Base-by-base conservation (phyloP, 2,329 filamentous ascomycete species). In the Onygenales sp. region DNA sequence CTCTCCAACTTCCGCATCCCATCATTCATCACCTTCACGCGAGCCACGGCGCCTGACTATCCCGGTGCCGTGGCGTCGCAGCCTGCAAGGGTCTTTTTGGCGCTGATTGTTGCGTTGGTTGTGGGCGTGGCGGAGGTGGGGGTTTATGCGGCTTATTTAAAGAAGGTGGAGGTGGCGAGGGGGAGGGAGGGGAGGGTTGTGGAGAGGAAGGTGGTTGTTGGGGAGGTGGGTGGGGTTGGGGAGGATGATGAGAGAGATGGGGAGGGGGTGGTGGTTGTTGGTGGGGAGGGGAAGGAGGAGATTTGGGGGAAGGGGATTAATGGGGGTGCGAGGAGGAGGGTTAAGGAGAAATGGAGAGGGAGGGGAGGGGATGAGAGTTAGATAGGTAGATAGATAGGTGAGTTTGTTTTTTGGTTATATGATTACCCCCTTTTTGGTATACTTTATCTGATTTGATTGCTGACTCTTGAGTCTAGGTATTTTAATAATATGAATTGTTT, bases 41-140 rank as follows among this genome's bases (percentile, higher is more conserved):
- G 61, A 1, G 53, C 58, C 9, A 34, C 49, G 5, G 54, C 44
- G 33, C 37, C 57, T 59, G 52, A 37, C 57, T 47, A 57, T 37
- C 51, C 53, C 8, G 44, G 55, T 57, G 31, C 57, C 36, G 5
- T 54, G n/a, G 58, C 57, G 4, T 65, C 64, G 4, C 66, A 69
- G 53, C 65, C 70, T 4, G 63, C 67, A 8, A 63, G 68, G 11
- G 71, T 75, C 10, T 58, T 75, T 8, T 43, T 74, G 3, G 69
- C 71, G 31, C 52, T 75, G 10, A 63, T 67, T 47, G 66, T 65
- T 6, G 73, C 67, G 3, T 42, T 76, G 46, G 57, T 68, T 43
- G 72, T 77, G 40, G 74, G 72, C 0, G 63, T 76, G 14, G 74
- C 74, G 4, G 74, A 77, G 61, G 70, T 71, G 27, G 63, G 68